phyloP scores from a whole-genome alignment of 2,329 filamentous ascomycete species.

The Rachicladosporium sp. region DNA sequence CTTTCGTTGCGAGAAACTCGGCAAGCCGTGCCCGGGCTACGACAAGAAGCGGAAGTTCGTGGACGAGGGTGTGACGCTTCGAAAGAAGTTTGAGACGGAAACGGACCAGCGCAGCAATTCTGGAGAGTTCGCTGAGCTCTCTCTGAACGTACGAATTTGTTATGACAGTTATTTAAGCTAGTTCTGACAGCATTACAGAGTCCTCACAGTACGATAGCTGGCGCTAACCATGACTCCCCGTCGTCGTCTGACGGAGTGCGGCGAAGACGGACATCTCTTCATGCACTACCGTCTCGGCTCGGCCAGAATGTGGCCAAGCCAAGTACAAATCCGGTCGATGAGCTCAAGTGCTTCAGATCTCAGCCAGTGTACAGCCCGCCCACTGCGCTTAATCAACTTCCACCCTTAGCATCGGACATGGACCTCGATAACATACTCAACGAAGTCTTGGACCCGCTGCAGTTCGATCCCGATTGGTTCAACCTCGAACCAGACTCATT shows the following conservation, averaged over 20 bases:
- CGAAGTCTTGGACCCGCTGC: conserved; percentile 7
- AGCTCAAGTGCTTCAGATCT: background rate
- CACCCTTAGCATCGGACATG: conserved; percentile 2
- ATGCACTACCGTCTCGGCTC: background rate
- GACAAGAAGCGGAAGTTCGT: conserved; percentile 26
- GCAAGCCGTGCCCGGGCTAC: conserved; percentile 24
- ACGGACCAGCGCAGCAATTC: conserved; percentile 1
- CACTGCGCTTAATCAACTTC: background rate
- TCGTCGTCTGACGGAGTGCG: too few relatives aligned
- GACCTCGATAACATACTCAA: conserved; percentile 5
- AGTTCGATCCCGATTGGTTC: conserved; percentile 21
- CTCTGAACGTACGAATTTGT: conserved; percentile 2
- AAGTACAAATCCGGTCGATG: background rate
- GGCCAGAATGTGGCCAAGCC: background rate
- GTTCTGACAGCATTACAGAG: conserved; percentile 1
- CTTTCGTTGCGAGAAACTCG: conserved; percentile 22
- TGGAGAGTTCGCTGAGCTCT: conserved; percentile 4
- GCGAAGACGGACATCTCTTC: background rate
- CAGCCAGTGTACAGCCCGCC: background rate
- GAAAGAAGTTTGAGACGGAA: conserved; percentile 18
- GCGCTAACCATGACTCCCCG: conserved; percentile 4
- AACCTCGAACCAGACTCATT: conserved; percentile 19
- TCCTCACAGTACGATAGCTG: conserved; percentile 1
- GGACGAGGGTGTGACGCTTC: conserved; percentile 20
- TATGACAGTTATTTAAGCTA: background rate